A percentile compares a stretch with the other conserved stretches of the same genome.
Conservation (phyloP, 169 alveolate genomes). For the Plasmodium yoelii region DNA sequence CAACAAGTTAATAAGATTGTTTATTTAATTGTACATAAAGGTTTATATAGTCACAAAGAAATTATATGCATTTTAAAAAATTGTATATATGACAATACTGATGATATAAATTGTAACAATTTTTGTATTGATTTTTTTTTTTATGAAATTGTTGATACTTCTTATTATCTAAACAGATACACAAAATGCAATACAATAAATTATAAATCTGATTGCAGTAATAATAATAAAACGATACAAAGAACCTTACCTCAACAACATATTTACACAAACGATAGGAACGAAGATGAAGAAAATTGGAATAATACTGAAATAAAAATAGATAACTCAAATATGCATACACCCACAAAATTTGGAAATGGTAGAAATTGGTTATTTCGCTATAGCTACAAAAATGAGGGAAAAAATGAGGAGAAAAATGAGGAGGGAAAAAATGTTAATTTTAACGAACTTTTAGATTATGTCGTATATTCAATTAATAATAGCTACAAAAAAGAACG, state of each 20-base stretch:
- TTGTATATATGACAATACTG: not conserved
- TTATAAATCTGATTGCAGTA: not conserved
- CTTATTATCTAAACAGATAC: not conserved
- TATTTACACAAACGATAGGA: no score
- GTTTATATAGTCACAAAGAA: not conserved
- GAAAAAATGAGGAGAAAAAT: no score
- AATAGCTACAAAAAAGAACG: slow-evolving; percentile 16
- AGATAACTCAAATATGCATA: not conserved
- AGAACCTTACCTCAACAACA: accelerated
- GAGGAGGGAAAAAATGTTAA: not conserved
- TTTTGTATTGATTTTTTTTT: slow-evolving; percentile 27
- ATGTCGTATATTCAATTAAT: slow-evolving; percentile 22
- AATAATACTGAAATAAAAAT: not conserved
- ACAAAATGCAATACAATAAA: not conserved
- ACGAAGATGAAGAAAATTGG: no score
- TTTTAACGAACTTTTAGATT: slow-evolving; percentile 52
- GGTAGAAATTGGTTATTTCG: not conserved
- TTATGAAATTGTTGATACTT: slow-evolving; percentile 16
- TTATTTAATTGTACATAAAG: slow-evolving; percentile 15
- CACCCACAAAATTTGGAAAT: not conserved
- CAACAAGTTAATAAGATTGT: slow-evolving; percentile 31
- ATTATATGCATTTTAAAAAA: slow-evolving; percentile 8
- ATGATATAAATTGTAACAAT: not conserved
- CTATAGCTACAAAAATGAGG: not conserved
- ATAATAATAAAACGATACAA: not conserved